Evolutionary conservation across 176 grass and related monocot species (phyloP).

Genomic region (Cenchrus americanus): DNA sequence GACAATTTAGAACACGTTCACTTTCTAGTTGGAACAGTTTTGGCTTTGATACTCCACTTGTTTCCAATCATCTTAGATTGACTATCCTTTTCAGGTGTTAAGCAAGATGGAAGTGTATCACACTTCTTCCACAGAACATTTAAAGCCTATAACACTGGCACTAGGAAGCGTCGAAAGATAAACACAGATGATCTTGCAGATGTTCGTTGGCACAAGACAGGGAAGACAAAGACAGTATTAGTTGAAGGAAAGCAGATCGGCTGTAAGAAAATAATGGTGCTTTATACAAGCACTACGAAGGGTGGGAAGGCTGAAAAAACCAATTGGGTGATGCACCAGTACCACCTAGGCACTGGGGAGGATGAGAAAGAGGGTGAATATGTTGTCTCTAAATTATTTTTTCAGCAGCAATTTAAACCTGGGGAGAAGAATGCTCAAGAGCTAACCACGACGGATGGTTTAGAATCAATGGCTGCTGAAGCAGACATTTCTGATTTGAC

Average conservation of each 20-base stretch:
- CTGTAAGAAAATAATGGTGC: constrained; percentile 97
- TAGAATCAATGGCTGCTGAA: constrained; percentile 49
- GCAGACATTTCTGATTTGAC: constrained; percentile 27
- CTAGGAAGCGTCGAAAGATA: constrained; percentile 93
- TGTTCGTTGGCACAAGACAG: constrained; percentile 98
- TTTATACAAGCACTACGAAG: constrained; percentile 76
- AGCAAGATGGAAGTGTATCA: constrained; percentile 86
- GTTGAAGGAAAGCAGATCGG: constrained; percentile 75
- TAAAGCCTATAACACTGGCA: constrained; percentile 96
- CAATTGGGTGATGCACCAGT: constrained; percentile 99
- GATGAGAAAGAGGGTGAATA: constrained; percentile 89
- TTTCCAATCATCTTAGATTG: background rate
- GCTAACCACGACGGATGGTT: constrained; percentile 16
- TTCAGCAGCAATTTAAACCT: constrained; percentile 78
- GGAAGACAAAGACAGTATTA: constrained; percentile 86
- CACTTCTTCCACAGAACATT: constrained; percentile 97
- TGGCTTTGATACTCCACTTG: background rate
- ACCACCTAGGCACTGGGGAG: constrained; percentile 85
- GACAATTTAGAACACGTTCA: background rate
- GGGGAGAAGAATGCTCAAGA: constrained; percentile 66
- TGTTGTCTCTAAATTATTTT: constrained; percentile 92
- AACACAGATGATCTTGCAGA: constrained; percentile 60
- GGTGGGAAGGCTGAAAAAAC: constrained; percentile 84
- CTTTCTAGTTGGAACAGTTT: constrained; percentile 20
- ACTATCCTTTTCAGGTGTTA: constrained; percentile 66